Evolutionary conservation across 768 basidiomycete genomes (phyloP).

Genomic region (Chiua virens): DNA sequence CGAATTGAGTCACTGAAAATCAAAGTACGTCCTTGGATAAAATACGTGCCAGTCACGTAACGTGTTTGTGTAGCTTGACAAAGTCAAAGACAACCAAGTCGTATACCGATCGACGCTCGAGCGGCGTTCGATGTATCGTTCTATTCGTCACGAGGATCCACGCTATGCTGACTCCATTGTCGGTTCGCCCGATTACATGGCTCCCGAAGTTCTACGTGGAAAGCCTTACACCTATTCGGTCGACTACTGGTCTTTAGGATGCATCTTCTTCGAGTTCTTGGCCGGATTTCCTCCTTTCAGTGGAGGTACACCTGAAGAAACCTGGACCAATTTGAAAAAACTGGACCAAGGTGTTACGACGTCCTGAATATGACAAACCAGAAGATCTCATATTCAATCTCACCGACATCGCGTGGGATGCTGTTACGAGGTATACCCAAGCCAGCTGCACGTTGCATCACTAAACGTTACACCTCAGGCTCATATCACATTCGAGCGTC

Average conservation of each 20-base stretch:
- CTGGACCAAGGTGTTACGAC: constrained; percentile 88
- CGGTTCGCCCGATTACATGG: constrained; percentile 98
- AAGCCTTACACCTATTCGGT: constrained; percentile 96
- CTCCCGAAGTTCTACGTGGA: constrained; percentile 89
- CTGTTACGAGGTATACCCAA: constrained; percentile 69
- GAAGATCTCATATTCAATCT: constrained; percentile 98
- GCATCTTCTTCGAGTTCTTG: constrained; percentile 96
- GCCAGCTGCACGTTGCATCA: neutral
- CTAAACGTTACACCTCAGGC: constrained; percentile 39
- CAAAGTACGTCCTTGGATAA: constrained; percentile 53
- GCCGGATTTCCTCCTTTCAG: constrained; percentile 98
- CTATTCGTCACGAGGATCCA: constrained; percentile 85
- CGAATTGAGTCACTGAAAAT: constrained; percentile 93
- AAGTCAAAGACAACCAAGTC: constrained; percentile 91
- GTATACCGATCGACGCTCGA: constrained; percentile 92
- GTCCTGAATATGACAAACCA: constrained; percentile 93
- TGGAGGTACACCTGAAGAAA: constrained; percentile 93
- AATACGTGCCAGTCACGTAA: neutral
- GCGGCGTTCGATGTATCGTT: constrained; percentile 93
- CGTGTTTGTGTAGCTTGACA: constrained; percentile 67
- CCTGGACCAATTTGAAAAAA: constrained; percentile 99
- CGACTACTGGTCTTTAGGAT: constrained; percentile 98
- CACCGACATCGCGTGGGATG: constrained; percentile 91
- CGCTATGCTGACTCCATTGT: constrained; percentile 97
- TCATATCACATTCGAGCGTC: constrained; percentile 84